These are phyloP conservation scores for Pseudogymnoascus sp. DNA, from an alignment of 2,329 filamentous ascomycete genomes.

Conservation along the genomic window DNA sequence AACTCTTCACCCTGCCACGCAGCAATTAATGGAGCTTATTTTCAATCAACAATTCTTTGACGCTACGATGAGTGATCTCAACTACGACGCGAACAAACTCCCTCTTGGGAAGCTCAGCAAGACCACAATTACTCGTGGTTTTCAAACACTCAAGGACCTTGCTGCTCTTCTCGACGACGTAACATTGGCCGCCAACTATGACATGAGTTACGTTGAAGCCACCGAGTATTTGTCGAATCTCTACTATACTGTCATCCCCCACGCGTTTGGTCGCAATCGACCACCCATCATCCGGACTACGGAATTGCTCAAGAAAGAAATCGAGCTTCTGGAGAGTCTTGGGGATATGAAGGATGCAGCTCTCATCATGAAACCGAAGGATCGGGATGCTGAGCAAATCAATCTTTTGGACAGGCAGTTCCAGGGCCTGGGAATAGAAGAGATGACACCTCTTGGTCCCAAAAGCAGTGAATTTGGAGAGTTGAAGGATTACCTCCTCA, in stretches of 20 bases:
- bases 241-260: conserved; percentile 78
- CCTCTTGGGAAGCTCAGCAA: conserved; percentile 81
- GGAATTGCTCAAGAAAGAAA: conserved; percentile 61
- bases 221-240: conserved; percentile 63
- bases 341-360: conserved; percentile 79
- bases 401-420: conserved; percentile 68
- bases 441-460: conserved; percentile 54
- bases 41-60: conserved; percentile 72
- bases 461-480: conserved; percentile 52
- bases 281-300: conserved; percentile 60
- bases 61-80: conserved; percentile 56
- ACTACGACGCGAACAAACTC: conserved; percentile 69
- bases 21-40: conserved; percentile 70
- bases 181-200: conserved; percentile 39
- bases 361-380: conserved; percentile 64
- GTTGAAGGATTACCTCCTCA: conserved; percentile 59
- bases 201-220: conserved; percentile 33
- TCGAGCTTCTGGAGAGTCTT: conserved; percentile 72
- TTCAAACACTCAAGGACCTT: conserved; percentile 68
- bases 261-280: conserved; percentile 66
- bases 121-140: conserved; percentile 66
- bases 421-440: conserved; percentile 60
- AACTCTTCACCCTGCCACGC: conserved; percentile 51
- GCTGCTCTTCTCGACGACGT: conserved; percentile 56
- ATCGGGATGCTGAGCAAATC: conserved; percentile 42